Evolutionary conservation across 257 asterid genomes (phyloP), one percentile per base, ranked within the genome.

Genomic region (Przewalskia tangutica): DNA sequence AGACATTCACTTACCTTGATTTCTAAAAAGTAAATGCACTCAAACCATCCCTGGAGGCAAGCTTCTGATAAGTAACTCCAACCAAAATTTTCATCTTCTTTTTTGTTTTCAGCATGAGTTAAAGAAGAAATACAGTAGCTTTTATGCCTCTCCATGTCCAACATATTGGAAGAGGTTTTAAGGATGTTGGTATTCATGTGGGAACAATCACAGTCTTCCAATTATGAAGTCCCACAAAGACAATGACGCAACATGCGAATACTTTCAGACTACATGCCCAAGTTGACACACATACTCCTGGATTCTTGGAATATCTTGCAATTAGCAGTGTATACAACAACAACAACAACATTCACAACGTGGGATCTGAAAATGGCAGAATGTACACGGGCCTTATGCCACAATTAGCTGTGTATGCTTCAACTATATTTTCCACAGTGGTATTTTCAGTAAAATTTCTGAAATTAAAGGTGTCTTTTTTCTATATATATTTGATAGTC

Each of bases 401-500:
- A n/a, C 56, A 42, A 46, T 71, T 27, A 27, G 32, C 1, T 27
- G 32, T 27, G 32, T 60, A 60, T 23, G 14, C 67, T 60, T 20
- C 67, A 20, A 60, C 20, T 3, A 6, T n/a, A n/a, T 18, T 38
- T 20, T 10, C 17, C 4, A 86, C 78, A 81, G 82, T 88, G 95
- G 90, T 88, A 87, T 34, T 13, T 70, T 20, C 80, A 78, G 94
- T 88, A 89, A 91, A 85, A 87, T n/a, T 82, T 82, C 23, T 55
- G 82, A 87, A 85, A 60, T 81, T 71, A 86, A 87, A 91, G 89
- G 84, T 42, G 65, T 83, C 50, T 7, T 64, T 65, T 65, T 54
- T 27, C 2, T 58, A n/a, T 56, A 32, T 5, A 27, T 27, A 1
- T 34, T 65, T 65, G 23, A 66, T 14, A 84, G 88, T 92, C 85